Base-by-base conservation (phyloP, 495 filamentous ascomycete species). In the Chaetomidium leptoderma region DNA sequence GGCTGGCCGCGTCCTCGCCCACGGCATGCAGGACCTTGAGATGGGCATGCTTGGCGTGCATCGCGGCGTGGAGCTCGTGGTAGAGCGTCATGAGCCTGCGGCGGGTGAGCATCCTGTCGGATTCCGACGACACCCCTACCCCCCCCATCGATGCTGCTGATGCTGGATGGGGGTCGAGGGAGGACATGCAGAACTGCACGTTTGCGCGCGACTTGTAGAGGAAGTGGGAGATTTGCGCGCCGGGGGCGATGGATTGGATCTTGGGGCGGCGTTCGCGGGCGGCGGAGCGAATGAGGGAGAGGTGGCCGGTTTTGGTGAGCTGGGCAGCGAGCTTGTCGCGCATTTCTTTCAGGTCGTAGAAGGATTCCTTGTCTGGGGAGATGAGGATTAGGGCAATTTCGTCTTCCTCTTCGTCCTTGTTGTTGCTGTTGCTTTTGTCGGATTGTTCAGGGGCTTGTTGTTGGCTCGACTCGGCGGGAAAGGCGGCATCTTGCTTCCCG, bases 111-210 rank as follows among this genome's bases (percentile, higher is more conserved):
- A 84, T 63, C 24, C 37, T 47, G 3, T 53, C 61, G 2, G 63
- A n/a, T 27, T 44, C 36, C 1, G 48, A 17, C 7, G 50, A 21
- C 6, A 10, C 8, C n/a, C 27, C 32, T 10, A 32, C 10, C 6
- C 10, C 8, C n/a, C 27, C 32, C 14, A 32, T 6, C 6, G 37
- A 1, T 26, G 45, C 2, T 39, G 36, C n/a, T 11, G 53, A 29
- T 13, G 43, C 6, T 46, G 16, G 50, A 24, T 6, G 54, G 17
- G 52, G 88, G 14, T 84, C 78, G 52, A 86, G 90, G 0, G 87
- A 83, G 16, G 92, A 88, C 89, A 96, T 96, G 39, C 83, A 84
- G 69, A 96, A 98, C 66, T 98, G 93, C 17, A 97, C 93, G 69
- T 98, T 97, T 17, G 84, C 84, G 42, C 87, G 80, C 21, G 89